Percentiles rank a stretch among this genome's conserved stretches.
phyloP scores from a whole-genome alignment of 1,284 basidiomycete species.

The Fomitopsis schrenkii region DNA sequence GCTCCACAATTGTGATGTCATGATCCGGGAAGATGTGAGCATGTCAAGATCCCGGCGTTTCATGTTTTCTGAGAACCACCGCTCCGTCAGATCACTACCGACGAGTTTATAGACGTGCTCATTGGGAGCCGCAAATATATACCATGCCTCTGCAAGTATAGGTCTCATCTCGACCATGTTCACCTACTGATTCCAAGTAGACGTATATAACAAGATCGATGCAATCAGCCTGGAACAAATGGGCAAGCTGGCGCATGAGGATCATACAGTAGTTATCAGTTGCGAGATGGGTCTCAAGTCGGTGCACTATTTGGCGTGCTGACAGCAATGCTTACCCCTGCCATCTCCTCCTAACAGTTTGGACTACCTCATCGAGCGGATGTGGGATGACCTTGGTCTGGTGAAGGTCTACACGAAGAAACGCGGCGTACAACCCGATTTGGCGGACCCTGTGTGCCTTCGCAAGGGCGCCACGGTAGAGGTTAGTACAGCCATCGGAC shows the following conservation, averaged over 20 bases:
- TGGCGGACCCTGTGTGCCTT: conserved; percentile 90
- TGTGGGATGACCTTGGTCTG: conserved; percentile 85
- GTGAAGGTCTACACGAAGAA: conserved; percentile 98
- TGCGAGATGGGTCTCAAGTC: conserved; percentile 91
- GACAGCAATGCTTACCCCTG: neutral
- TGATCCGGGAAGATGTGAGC: conserved; percentile 93
- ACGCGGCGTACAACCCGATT: conserved; percentile 89
- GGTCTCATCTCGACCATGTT: neutral
- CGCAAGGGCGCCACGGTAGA: conserved; percentile 92
- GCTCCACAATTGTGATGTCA: conserved; percentile 93
- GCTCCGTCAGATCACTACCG: conserved; percentile 75
- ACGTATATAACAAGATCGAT: conserved; percentile 96
- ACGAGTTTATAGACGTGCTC: conserved; percentile 97
- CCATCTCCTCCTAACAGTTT: conserved; percentile 44
- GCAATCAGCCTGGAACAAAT: conserved; percentile 88
- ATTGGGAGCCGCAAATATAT: conserved; percentile 92
- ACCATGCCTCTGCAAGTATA: conserved; percentile 55
- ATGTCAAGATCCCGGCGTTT: conserved; percentile 6
- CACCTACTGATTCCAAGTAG: conserved; percentile 32
- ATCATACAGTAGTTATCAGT: conserved; percentile 90
- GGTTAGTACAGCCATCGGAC: conserved; percentile 36
- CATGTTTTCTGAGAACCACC: neutral
- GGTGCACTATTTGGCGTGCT: conserved; percentile 12
- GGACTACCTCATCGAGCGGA: conserved; percentile 83
- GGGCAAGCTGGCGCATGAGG: conserved; percentile 83